phyloP scores from a whole-genome alignment of 495 filamentous ascomycete species.

The Neurospora sp. region DNA sequence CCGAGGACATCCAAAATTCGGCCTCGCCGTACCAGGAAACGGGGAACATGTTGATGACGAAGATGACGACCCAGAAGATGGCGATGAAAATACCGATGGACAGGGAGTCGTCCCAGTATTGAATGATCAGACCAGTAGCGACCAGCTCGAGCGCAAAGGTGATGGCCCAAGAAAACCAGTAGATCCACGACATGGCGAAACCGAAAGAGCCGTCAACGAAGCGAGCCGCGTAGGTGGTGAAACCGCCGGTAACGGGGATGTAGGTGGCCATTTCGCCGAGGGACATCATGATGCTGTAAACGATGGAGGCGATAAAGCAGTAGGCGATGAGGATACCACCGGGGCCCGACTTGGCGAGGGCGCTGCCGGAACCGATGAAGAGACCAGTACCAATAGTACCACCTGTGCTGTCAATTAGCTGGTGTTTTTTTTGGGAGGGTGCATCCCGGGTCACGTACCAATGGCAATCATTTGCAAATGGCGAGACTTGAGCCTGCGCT shows the following conservation, averaged over 20 bases:
- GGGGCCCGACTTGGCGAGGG: conserved; percentile 53
- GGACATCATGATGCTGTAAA: conserved; percentile 50
- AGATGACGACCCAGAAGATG: conserved; percentile 63
- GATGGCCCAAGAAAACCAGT: conserved; percentile 44
- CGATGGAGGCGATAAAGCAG: conserved; percentile 53
- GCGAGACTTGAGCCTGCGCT: conserved; percentile 1
- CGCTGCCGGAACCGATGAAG: conserved; percentile 59
- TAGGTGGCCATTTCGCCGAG: conserved; percentile 66
- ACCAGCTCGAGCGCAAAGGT: conserved; percentile 69
- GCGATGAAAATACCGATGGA: conserved; percentile 60
- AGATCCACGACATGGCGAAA: conserved; percentile 68
- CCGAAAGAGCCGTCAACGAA: conserved; percentile 66
- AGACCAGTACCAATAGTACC: conserved; percentile 69
- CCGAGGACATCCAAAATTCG: conserved; percentile 61
- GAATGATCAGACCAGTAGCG: conserved; percentile 62
- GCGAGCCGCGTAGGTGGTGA: conserved; percentile 63
- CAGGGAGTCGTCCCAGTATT: conserved; percentile 54
- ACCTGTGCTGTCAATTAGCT: conserved; percentile 24
- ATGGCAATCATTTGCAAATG: conserved; percentile 7
- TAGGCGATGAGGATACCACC: conserved; percentile 60
- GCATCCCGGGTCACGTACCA: neutral
- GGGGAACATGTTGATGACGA: conserved; percentile 56
- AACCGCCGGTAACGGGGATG: conserved; percentile 64
- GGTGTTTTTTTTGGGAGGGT: neutral
- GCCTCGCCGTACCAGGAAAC: conserved; percentile 62